Base-by-base conservation (phyloP, 495 filamentous ascomycete genomes). In the Neohortaea acidophila region DNA sequence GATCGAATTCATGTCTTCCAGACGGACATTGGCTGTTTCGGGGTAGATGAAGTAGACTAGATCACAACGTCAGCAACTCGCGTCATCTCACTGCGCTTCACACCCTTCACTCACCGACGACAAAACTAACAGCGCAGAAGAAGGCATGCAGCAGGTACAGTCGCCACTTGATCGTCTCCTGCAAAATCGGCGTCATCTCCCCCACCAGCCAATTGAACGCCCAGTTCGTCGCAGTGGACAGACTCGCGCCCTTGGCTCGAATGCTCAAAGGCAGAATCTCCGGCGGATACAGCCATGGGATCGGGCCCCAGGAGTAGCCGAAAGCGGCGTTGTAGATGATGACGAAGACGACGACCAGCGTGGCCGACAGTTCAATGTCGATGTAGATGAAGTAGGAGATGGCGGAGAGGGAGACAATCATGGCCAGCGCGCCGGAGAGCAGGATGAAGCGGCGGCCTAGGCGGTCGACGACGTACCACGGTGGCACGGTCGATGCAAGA, bases 241-340 rank as follows among this genome's bases (percentile, higher is more conserved):
- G 63, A 64, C 86, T 94, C 33, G 89, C 91, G 43, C 89, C 89
- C 63, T 97, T 97, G 14, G 89, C 93, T 39, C 89, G 76, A 52
- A 97, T 94, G 60, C 91, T 96, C 44, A 97, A 66, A 1, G 89
- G 89, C 35, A 97, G 63, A 53, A 97, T 97, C 66, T 97, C 89
- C 6, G 89, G 89, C 2, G 91, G 89, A 54, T 97, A 97, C 8
- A 96, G 69, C 89, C 89, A 97, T 0, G 89, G 89, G 37, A 97
- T 86, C 2, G 89, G 89, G 21, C 89, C 89, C 91, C 91, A 97
- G n/a, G 87, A 94, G 41, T 85, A 89, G 21, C 89, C 89, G 53
- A 97, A 97, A 13, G 91, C 80, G 11, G 89, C 89, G 54, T 97
- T 97, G 62, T 97, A 97, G 33, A 94, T 79, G 77, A 97, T 93